A percentile compares a stretch with the other conserved stretches of the same genome.
Evolutionary conservation across 495 filamentous ascomycete genomes (phyloP).

Genomic region (Talaromyces wortmannii): DNA sequence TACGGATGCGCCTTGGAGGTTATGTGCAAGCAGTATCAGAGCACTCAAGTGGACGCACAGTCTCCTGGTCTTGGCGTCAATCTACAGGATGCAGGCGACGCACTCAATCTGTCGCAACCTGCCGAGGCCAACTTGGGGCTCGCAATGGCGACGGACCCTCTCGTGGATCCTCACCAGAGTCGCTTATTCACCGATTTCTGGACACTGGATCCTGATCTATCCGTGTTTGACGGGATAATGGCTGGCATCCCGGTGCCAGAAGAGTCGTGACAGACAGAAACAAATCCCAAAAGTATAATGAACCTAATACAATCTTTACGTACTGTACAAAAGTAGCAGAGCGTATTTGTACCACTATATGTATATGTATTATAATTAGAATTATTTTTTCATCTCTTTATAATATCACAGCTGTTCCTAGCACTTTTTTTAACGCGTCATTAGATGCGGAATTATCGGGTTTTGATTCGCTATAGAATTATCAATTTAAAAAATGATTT

Average conservation of each 20-base stretch:
- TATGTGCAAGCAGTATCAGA: not conserved
- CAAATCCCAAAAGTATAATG: no score
- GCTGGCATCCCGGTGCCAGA: not conserved
- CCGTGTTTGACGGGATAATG: not conserved
- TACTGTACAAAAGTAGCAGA: not conserved
- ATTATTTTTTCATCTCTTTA: no score
- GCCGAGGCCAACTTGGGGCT: not conserved
- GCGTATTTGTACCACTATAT: no score
- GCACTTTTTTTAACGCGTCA: no score
- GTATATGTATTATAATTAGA: no score
- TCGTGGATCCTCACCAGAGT: not conserved
- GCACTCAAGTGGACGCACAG: not conserved
- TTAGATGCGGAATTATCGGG: no score
- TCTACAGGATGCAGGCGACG: not conserved
- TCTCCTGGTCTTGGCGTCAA: not conserved
- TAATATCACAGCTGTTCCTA: no score
- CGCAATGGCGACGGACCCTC: not conserved
- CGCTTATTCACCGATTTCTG: not conserved
- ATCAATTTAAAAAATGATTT: no score
- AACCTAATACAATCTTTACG: no score
- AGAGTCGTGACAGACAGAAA: not conserved
- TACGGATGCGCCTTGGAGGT: not conserved
- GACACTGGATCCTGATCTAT: not conserved
- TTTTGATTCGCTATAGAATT: no score
- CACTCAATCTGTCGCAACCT: not conserved